Percentiles rank a stretch among this genome's conserved stretches.
These are phyloP conservation scores for Colletotrichum costaricense DNA, from an alignment of 2,329 filamentous ascomycete genomes.

Conservation along the genomic window DNA sequence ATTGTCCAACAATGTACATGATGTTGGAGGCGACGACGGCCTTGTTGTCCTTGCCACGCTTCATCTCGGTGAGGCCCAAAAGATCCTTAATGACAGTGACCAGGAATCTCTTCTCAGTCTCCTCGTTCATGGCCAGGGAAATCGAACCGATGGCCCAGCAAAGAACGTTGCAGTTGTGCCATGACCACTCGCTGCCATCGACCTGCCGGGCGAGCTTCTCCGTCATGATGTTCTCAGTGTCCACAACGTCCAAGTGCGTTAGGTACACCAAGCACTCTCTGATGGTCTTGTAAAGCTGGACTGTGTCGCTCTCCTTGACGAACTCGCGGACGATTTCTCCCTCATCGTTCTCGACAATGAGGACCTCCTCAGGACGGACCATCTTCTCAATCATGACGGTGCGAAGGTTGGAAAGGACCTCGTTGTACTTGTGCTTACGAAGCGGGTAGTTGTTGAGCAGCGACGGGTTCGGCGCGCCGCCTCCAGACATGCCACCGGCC, in stretches of 20 bases:
- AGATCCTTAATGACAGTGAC: constrained; percentile 99
- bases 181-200: constrained; percentile 96
- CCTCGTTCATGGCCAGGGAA: constrained; percentile 98
- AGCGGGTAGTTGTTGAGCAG: constrained; percentile 92
- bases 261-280: constrained; percentile 96
- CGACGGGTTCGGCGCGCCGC: constrained; percentile 85
- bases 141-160: constrained; percentile 99
- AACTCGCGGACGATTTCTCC: constrained; percentile 99
- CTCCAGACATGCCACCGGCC: constrained; percentile 77
- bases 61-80: constrained; percentile 97
- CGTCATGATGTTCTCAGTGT: constrained; percentile 99
- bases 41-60: constrained; percentile 99
- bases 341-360: constrained; percentile 99
- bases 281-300: constrained; percentile 99
- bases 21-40: constrained; percentile 99
- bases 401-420: constrained; percentile 91
- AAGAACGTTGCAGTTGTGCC: constrained; percentile 99
- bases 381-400: constrained; percentile 99
- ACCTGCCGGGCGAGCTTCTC: constrained; percentile 97
- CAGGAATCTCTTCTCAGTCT: constrained; percentile 97
- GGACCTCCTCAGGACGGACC: constrained; percentile 96
- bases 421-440: constrained; percentile 97
- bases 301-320: constrained; percentile 98
- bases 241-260: constrained; percentile 95
- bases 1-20: constrained; percentile 99